Evolutionary conservation across 2,329 filamentous ascomycete species (phyloP), one percentile per base, ranked within the genome.

Genomic region (Blastomyces emzantsi): DNA sequence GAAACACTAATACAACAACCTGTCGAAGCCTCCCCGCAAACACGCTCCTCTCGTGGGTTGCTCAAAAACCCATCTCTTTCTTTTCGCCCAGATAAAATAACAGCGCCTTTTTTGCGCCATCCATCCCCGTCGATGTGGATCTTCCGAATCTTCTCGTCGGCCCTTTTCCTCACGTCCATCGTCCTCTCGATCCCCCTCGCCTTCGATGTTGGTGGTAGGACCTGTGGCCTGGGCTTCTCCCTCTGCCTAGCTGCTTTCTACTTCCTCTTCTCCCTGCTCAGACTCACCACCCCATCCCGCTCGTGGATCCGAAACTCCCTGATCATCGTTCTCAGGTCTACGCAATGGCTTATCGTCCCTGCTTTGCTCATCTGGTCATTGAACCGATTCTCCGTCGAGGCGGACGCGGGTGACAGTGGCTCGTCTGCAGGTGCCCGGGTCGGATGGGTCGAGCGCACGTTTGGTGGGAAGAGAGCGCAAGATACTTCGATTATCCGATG

Each of bases 161-260:
- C 88, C 74, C 78, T 90, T 78, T 97, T 97, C 79, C 87, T 97
- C 71, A 84, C 92, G 78, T 90, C 90, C 78, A 92, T 97, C 76
- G 87, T 97, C 73, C 89, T 97, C 74, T 96, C 92, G 66, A 94
- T 99, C 74, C 94, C 94, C 66, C 87, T 99, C 74, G 90, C 93
- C 72, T 97, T 97, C 80, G 94, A 99, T 85, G 93, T 97, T 72
- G 94, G 94, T 74, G 94, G 94, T 66, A 88, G 91, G 72, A 92
- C 94, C 71, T 96, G 92, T 73, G 94, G 94, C 65, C 83, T 99
- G 73, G 93, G 92, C 67, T 97, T 95, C 80, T 97, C 92, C 73
- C 84, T 97, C 62, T 86, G 90, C 58, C 85, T 97, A 62, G 92
- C 93, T 70, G 82, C 84, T 71, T 97, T 95, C 82, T 97, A 97